Base-by-base conservation (phyloP, 2,329 filamentous ascomycete species). In the Emmonsia crescens region DNA sequence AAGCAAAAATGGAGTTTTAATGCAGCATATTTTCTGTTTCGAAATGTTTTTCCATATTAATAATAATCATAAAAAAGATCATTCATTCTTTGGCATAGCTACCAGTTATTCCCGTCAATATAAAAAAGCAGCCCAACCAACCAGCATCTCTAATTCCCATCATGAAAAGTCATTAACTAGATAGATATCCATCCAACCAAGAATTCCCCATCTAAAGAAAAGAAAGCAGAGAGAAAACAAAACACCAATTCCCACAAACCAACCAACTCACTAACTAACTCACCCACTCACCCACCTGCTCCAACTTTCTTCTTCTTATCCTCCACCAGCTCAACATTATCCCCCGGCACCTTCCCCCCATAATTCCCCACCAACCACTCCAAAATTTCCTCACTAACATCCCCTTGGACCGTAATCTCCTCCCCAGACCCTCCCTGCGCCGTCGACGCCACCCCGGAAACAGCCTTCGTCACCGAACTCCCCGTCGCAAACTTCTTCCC, bases 401-500 rank as follows among this genome's bases (percentile, higher is more conserved):
- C 94, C 40, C 94, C 94, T 78, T 99, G 94, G 24, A 99, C 91
- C 4, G 96, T 95, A 73, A 99, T 97, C 78, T 97, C 94, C 77
- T 99, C 94, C 21, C 57, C 62, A 9, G 56, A 48, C 3, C 65
- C 65, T 16, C 55, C 54, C 36, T 55, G 49, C 16, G 40, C 48
- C 51, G 59, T 52, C 40, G 51, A 31, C 40, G 59, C 59, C 12
- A 89, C 89, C 27, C 90, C 91, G 61, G 85, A 86, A 0, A 91
- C 83, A 1, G 89, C 84, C 78, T 96, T 96, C 9, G 93, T 97
- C 52, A 99, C 94, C 52, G 88, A 92, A 19, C 87, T 88, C 0
- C 94, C 94, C 10, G 94, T 97, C 36, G 94, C 94, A 72, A 99
- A 97, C 78, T 96, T 97, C 84, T 97, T 99, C 65, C 94, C 94